Conservation (phyloP, 768 basidiomycete species). For the Stropharia rugosoannulata region DNA sequence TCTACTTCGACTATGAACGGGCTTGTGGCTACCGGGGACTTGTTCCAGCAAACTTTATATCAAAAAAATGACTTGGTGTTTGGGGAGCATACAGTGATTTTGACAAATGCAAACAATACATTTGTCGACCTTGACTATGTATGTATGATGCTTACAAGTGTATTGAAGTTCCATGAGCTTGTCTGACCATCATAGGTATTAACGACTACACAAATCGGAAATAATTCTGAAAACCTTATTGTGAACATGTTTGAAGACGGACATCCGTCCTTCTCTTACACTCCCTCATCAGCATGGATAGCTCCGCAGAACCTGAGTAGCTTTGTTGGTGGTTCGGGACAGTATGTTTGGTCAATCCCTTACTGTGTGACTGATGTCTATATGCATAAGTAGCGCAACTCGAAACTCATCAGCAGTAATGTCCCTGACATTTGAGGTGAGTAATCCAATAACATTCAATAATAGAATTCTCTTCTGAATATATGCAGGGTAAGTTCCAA, state of each 20-base stretch:
- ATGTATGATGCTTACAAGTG: not conserved
- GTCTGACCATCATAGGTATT: slow-evolving; percentile 8
- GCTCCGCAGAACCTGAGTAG: slow-evolving; percentile 28
- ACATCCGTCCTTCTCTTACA: slow-evolving; percentile 37
- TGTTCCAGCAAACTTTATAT: not conserved
- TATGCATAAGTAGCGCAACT: not conserved
- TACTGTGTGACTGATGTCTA: not conserved
- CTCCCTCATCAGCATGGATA: slow-evolving; percentile 30
- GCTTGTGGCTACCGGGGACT: not conserved
- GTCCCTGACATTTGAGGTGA: not conserved
- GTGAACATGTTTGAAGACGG: slow-evolving; percentile 27
- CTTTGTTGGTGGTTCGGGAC: slow-evolving; percentile 42
- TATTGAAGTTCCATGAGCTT: not conserved
- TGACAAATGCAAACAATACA: not conserved
- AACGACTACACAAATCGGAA: slow-evolving; percentile 15
- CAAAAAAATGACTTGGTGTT: not conserved
- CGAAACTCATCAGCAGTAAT: not conserved
- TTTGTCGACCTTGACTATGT: slow-evolving; percentile 3
- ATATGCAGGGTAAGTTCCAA: not conserved
- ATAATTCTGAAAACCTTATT: slow-evolving; percentile 16
- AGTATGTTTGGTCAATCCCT: slow-evolving; percentile 25
- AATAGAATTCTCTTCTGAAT: not conserved
- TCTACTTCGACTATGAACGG: slow-evolving; percentile 4
- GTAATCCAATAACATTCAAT: not conserved
- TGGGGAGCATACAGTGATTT: not conserved